Conservation (phyloP, 352 stramenopile species). For the Pythium phragmitis region DNA sequence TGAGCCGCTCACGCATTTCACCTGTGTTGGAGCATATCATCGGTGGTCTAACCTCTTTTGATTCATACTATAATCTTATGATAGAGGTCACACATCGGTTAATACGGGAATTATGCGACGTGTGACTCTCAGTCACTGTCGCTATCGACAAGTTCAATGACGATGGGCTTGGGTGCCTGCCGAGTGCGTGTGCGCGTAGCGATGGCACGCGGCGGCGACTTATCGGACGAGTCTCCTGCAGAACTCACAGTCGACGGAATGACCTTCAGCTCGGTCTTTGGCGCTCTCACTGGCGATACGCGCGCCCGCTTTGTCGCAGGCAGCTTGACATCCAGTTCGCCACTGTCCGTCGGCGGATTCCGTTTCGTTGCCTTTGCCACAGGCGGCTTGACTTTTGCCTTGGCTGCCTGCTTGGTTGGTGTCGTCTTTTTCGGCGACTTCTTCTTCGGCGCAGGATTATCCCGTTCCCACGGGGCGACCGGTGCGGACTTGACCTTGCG, state of each 20-base stretch:
- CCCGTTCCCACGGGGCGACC: slow-evolving; percentile 7
- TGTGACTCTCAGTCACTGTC: slow-evolving; percentile 10
- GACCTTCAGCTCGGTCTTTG: not conserved
- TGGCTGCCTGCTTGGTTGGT: not conserved
- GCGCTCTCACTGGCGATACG: not conserved
- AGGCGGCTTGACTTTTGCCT: not conserved
- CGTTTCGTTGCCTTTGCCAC: not conserved
- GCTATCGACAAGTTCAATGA: slow-evolving; percentile 18
- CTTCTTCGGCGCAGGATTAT: not conserved
- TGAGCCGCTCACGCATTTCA: not conserved
- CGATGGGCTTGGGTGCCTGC: not conserved
- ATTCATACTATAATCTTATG: not conserved
- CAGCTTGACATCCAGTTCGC: not conserved
- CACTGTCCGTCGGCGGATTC: not conserved
- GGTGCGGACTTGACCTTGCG: slow-evolving; percentile 9
- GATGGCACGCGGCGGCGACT: not conserved
- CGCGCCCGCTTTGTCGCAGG: slow-evolving; percentile 3
- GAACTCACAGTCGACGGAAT: not conserved
- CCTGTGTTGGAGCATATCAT: not conserved
- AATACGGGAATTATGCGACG: slow-evolving; percentile 9
- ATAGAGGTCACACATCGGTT: slow-evolving; percentile 1
- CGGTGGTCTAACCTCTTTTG: not conserved
- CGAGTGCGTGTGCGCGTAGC: slow-evolving; percentile 4
- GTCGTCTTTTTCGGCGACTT: slow-evolving; percentile 4
- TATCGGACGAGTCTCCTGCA: not conserved